phyloP scores from a whole-genome alignment of 257 asterid genomes.

The Nicotiana sylvestris region DNA sequence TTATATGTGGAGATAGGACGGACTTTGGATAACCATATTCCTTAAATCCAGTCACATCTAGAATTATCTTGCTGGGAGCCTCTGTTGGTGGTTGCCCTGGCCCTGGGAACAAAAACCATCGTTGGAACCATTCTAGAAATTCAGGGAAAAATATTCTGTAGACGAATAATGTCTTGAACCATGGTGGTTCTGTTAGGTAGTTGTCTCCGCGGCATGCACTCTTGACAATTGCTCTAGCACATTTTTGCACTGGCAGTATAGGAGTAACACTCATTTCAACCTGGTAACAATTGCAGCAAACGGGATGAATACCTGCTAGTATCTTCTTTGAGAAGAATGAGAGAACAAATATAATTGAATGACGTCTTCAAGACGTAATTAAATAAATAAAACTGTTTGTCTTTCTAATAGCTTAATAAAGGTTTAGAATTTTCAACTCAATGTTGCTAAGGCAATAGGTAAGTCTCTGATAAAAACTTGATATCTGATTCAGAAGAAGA shows the following conservation, averaged over 20 bases:
- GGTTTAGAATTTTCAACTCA: constrained; percentile 2
- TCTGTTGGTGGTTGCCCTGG: constrained; percentile 37
- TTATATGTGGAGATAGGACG: constrained; percentile 49
- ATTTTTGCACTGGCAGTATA: constrained; percentile 26
- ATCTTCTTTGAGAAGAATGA: no score
- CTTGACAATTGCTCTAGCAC: constrained; percentile 43
- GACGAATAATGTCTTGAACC: constrained; percentile 37
- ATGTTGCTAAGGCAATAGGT: constrained; percentile 17
- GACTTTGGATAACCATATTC: constrained; percentile 50
- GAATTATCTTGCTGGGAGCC: constrained; percentile 46
- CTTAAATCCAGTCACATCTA: constrained; percentile 45
- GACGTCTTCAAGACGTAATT: background rate
- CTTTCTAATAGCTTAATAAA: no score
- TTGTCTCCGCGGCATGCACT: constrained; percentile 66
- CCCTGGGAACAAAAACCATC: constrained; percentile 40
- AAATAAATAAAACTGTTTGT: background rate
- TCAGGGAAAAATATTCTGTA: constrained; percentile 42
- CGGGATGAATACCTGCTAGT: background rate
- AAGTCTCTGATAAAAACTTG: background rate
- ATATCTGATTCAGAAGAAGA: background rate
- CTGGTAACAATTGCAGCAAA: constrained; percentile 18
- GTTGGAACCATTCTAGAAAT: constrained; percentile 46
- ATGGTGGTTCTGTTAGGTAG: constrained; percentile 45
- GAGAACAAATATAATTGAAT: background rate
- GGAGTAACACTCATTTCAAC: constrained; percentile 43